A percentile compares a stretch with the other conserved stretches of the same genome.
phyloP scores from a whole-genome alignment of 2,329 filamentous ascomycete species.

The Aureobasidium sp. region DNA sequence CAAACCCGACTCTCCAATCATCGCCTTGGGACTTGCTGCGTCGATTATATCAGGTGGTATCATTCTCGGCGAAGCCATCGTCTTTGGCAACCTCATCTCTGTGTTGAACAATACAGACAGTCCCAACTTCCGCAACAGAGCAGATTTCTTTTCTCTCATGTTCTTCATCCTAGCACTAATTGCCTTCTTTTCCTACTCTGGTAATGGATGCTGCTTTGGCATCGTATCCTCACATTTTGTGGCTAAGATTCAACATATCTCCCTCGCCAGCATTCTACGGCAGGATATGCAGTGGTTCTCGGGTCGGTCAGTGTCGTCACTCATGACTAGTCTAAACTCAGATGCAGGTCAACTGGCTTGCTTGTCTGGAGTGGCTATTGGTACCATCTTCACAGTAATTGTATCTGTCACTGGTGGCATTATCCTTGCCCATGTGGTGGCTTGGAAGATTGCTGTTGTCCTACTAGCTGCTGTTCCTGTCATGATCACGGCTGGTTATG shows the following conservation, averaged over 20 bases:
- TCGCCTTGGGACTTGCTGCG: constrained; percentile 33
- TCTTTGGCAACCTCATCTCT: constrained; percentile 45
- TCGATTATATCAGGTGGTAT: constrained; percentile 39
- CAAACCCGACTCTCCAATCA: constrained; percentile 30
- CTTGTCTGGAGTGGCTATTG: constrained; percentile 41
- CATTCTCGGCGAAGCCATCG: constrained; percentile 52
- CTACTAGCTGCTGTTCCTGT: constrained; percentile 40
- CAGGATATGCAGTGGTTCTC: constrained; percentile 47
- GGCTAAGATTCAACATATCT: constrained; percentile 34
- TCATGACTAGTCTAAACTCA: constrained; percentile 39
- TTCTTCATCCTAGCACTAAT: constrained; percentile 47
- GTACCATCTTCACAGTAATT: constrained; percentile 40
- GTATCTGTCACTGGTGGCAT: constrained; percentile 40
- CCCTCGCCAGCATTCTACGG: constrained; percentile 43
- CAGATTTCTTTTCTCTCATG: constrained; percentile 38
- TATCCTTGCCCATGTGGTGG: constrained; percentile 38
- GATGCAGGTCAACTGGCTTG: constrained; percentile 41
- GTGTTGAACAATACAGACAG: constrained; percentile 36
- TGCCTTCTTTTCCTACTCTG: constrained; percentile 36
- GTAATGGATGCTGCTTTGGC: constrained; percentile 40
- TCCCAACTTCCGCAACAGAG: constrained; percentile 18
- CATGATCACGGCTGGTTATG: constrained; percentile 36
- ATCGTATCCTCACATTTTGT: constrained; percentile 39
- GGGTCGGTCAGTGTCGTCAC: constrained; percentile 33
- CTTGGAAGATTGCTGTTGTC: constrained; percentile 44